Evolutionary conservation across 129 eudicot species (phyloP), one percentile per base, ranked within the genome.

Genomic region (Silybum marianum): DNA sequence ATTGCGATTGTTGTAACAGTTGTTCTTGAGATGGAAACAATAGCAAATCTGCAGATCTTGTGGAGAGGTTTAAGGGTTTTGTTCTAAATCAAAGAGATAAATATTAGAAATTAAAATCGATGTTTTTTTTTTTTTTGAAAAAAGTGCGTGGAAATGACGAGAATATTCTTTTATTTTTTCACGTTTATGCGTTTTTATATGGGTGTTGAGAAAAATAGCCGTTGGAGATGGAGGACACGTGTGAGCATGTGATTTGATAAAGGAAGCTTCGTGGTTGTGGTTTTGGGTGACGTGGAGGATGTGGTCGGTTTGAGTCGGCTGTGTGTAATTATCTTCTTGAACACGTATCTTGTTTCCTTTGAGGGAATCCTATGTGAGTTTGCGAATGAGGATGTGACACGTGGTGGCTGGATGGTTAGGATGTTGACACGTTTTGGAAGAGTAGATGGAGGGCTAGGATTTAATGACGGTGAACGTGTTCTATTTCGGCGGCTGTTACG

Each of bases 301-400:
- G 34, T 85, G 87, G 87, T 71, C 91, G 84, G 88, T 79, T 77
- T 30, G 30, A 82, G 87, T 76, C 87, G 85, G 91, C 87, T 70
- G 78, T n/a, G n/a, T 40, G 58, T 19, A 12, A 18, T 32, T 78
- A 67, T 76, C 77, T 65, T 85, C 81, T 75, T 77, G 51, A 84
- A 88, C 86, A 88, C 83, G 90, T 71, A 32, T 80, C 34, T 42
- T 42, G 30, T 38, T 72, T 3, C 10, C 22, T 40, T 60, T 60
- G 48, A 46, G 24, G n/a, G 85, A 66, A 58, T 73, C 80, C 87
- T 32, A 74, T 74, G 83, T 46, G 42, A 12, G 60, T 7, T 4
- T 1, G 4, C 38, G 24, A 73, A 63, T 77, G 3, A 24, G 46
- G 8, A 2, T 38, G 72, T 44, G 81, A 77, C 90, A 87, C 83